Conservation (phyloP, 1,139 yeast species). For the Blastobotrys indianensis region DNA sequence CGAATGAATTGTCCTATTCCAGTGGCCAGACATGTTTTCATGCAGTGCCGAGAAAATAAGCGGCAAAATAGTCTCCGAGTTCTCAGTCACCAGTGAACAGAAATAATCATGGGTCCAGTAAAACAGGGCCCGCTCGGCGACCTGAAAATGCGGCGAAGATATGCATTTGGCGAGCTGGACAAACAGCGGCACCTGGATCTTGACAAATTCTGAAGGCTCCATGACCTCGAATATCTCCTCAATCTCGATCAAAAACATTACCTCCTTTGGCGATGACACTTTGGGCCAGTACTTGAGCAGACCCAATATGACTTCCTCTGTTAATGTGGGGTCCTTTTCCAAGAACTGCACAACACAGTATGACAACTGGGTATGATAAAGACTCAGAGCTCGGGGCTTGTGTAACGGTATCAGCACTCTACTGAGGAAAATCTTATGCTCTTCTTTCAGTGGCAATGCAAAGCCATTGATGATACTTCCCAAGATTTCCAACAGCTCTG, state of each 20-base stretch:
- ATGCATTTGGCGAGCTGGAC: slow-evolving; percentile 94
- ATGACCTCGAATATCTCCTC: slow-evolving; percentile 96
- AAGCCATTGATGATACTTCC: slow-evolving; percentile 97
- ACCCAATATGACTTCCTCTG: slow-evolving; percentile 95
- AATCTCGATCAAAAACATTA: slow-evolving; percentile 89
- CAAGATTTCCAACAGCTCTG: slow-evolving; percentile 86
- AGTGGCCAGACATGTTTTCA: slow-evolving; percentile 57
- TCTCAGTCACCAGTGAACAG: slow-evolving; percentile 79
- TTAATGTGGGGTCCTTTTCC: slow-evolving; percentile 85
- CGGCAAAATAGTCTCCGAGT: slow-evolving; percentile 86
- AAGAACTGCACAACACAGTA: slow-evolving; percentile 95
- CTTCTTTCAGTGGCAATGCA: slow-evolving; percentile 95
- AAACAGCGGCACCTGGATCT: slow-evolving; percentile 88
- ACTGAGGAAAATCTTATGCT: slow-evolving; percentile 84
- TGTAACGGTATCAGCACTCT: slow-evolving; percentile 91
- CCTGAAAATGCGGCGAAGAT: slow-evolving; percentile 94
- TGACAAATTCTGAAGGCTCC: slow-evolving; percentile 87
- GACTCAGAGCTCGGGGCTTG: slow-evolving; percentile 78
- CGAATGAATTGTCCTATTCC: slow-evolving; percentile 92
- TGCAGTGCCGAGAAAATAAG: slow-evolving; percentile 86
- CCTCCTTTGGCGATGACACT: slow-evolving; percentile 89
- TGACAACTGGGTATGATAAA: slow-evolving; percentile 94
- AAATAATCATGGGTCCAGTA: slow-evolving; percentile 96
- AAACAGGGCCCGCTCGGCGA: slow-evolving; percentile 88
- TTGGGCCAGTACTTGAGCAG: slow-evolving; percentile 95